A percentile compares a stretch with the other conserved stretches of the same genome.
Evolutionary conservation across 805 yeast species (phyloP).

Genomic region (Pichia eremophila): DNA sequence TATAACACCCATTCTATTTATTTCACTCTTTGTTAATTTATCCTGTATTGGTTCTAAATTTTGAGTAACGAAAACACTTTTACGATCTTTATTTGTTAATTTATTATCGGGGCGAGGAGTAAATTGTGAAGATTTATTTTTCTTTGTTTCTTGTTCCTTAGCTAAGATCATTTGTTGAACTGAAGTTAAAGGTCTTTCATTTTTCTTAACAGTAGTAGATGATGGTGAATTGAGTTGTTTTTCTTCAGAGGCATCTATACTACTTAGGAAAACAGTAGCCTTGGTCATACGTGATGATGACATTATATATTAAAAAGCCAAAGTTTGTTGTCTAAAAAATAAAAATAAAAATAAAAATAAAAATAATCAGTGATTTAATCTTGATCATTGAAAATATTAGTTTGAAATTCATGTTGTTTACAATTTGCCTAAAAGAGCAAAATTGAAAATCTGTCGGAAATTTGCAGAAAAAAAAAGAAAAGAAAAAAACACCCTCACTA

Average conservation of each 20-base stretch:
- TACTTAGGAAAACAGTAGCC: slow-evolving; percentile 3
- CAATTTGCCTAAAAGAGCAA: not conserved
- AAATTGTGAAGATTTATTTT: slow-evolving; percentile 19
- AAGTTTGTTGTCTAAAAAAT: too few species aligned
- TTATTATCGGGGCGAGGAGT: slow-evolving; percentile 18
- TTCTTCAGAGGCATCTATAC: slow-evolving; percentile 3
- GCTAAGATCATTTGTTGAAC: slow-evolving; percentile 26
- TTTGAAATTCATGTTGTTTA: not conserved
- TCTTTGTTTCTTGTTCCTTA: slow-evolving; percentile 24
- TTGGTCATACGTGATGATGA: not conserved
- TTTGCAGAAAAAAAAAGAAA: too few species aligned
- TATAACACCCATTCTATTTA: slow-evolving; percentile 24
- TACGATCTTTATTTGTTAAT: not conserved
- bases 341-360: too few species aligned
- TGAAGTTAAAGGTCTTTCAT: slow-evolving; percentile 18
- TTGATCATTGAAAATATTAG: too few species aligned
- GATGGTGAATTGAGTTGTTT: slow-evolving; percentile 1
- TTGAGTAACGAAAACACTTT: slow-evolving; percentile 4
- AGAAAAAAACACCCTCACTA: too few species aligned
- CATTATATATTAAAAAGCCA: not conserved
- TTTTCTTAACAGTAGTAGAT: not conserved
- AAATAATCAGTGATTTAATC: too few species aligned
- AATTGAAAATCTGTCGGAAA: not conserved
- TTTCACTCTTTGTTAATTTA: slow-evolving; percentile 20
- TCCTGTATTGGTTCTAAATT: slow-evolving; percentile 3